These are phyloP conservation scores for Diutina ranongensis DNA, from an alignment of 1,139 yeast species.

Conservation along the genomic window DNA sequence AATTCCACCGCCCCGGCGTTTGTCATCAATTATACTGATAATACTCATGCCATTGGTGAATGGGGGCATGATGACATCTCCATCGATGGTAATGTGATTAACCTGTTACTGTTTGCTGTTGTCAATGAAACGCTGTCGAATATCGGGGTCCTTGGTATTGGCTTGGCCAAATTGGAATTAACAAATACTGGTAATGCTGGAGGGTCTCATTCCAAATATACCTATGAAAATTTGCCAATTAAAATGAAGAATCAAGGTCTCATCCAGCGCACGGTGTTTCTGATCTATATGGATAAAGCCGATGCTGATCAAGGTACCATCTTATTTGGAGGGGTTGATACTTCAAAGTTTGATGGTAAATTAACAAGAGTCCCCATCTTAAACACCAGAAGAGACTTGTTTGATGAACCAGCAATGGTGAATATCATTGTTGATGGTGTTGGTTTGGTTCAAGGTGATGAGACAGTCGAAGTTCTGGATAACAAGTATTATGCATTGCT, in stretches of 20 bases:
- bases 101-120: conserved; percentile 26
- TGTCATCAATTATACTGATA: conserved; percentile 60
- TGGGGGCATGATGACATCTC: conserved; percentile 50
- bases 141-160: conserved; percentile 5
- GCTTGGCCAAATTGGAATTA: conserved; percentile 3
- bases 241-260: conserved; percentile 39
- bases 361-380: conserved; percentile 7
- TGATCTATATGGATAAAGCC: conserved; percentile 7
- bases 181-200: not conserved
- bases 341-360: conserved; percentile 18
- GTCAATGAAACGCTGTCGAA: conserved; percentile 4
- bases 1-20: conserved; percentile 31
- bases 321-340: conserved; percentile 6
- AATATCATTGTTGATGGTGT: not conserved
- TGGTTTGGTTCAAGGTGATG: not conserved
- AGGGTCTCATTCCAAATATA: conserved; percentile 8
- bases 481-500: conserved; percentile 30
- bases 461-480: not conserved
- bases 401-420: conserved; percentile 1
- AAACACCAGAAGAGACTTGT: not conserved
- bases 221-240: conserved; percentile 49
- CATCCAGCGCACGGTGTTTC: conserved; percentile 28
- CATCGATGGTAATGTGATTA: conserved; percentile 30
- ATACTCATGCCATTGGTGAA: conserved; percentile 45
- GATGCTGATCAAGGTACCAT: conserved; percentile 3